phyloP scores from a whole-genome alignment of 2,329 filamentous ascomycete species.

The Fonsecaea nubica region DNA sequence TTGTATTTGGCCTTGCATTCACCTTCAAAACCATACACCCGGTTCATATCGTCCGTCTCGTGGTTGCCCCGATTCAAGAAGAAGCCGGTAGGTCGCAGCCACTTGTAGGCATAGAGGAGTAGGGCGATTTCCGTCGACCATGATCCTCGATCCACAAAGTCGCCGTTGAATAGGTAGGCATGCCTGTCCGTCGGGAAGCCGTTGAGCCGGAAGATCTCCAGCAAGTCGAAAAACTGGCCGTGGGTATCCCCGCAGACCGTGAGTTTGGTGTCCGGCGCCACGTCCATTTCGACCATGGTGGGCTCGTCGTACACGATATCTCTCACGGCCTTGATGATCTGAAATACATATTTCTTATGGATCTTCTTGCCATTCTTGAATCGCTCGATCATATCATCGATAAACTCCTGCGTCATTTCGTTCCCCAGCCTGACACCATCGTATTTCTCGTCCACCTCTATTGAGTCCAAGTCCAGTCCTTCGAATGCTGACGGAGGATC shows the following conservation, averaged over 20 bases:
- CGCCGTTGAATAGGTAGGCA: conserved; percentile 96
- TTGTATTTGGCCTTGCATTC: conserved; percentile 99
- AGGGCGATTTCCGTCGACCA: conserved; percentile 98
- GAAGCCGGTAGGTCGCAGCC: conserved; percentile 83
- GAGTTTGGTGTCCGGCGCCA: conserved; percentile 76
- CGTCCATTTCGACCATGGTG: conserved; percentile 93
- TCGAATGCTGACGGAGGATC: conserved; percentile 92
- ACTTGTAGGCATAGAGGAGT: conserved; percentile 94
- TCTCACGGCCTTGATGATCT: conserved; percentile 89
- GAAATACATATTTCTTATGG: conserved; percentile 95
- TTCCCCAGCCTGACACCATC: conserved; percentile 80
- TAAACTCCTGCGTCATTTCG: conserved; percentile 94
- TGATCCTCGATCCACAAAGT: conserved; percentile 96
- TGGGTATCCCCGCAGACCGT: conserved; percentile 98
- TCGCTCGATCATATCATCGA: conserved; percentile 94
- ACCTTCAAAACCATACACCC: conserved; percentile 96
- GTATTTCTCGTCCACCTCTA: conserved; percentile 80
- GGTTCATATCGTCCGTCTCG: conserved; percentile 99
- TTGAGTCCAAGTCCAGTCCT: conserved; percentile 84
- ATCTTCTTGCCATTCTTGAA: conserved; percentile 97
- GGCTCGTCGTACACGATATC: conserved; percentile 89
- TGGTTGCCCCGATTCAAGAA: conserved; percentile 98
- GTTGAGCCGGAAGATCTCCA: conserved; percentile 94
- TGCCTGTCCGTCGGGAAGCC: conserved; percentile 84
- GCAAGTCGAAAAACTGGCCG: conserved; percentile 95